phyloP scores from a whole-genome alignment of 1,284 basidiomycete genomes.

The Naganishia liquefaciens region DNA sequence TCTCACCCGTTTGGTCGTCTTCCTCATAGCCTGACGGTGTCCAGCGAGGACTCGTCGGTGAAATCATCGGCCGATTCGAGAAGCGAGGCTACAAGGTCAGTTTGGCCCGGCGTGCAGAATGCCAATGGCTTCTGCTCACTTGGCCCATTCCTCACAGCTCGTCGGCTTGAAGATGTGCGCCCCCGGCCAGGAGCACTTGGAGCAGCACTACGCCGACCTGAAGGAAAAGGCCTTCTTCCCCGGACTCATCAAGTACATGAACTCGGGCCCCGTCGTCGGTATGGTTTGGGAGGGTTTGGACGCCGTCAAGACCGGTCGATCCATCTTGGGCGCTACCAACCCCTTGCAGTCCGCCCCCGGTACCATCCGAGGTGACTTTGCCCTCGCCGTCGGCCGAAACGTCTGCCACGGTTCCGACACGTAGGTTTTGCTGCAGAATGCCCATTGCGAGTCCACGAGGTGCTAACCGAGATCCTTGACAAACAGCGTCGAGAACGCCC shows the following conservation, averaged over 20 bases:
- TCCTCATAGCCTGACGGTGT: slow-evolving; percentile 84
- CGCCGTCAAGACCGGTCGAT: slow-evolving; percentile 92
- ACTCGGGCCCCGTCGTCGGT: slow-evolving; percentile 89
- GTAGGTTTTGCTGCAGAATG: slow-evolving; percentile 12
- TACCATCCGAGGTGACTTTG: slow-evolving; percentile 92
- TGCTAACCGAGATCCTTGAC: slow-evolving; percentile 61
- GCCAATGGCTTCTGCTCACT: background rate
- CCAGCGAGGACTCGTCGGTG: slow-evolving; percentile 90
- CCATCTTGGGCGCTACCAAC: slow-evolving; percentile 96
- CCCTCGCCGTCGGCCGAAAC: slow-evolving; percentile 75
- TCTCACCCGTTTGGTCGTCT: background rate
- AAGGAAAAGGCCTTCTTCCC: slow-evolving; percentile 89
- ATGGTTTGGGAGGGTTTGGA: slow-evolving; percentile 98
- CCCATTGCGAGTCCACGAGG: slow-evolving; percentile 1
- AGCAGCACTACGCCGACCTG: slow-evolving; percentile 92
- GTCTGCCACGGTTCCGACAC: slow-evolving; percentile 82
- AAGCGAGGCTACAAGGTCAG: slow-evolving; percentile 83
- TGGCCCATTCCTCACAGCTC: slow-evolving; percentile 43
- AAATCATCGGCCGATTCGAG: slow-evolving; percentile 91
- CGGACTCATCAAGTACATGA: slow-evolving; percentile 88
- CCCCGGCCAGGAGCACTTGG: slow-evolving; percentile 73
- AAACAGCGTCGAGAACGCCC: slow-evolving; percentile 81
- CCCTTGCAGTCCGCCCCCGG: slow-evolving; percentile 85
- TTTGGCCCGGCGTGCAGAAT: no score
- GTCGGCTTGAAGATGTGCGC: slow-evolving; percentile 82